Evolutionary conservation across 306 rosid genomes (phyloP).

Genomic region (Prunus mira): DNA sequence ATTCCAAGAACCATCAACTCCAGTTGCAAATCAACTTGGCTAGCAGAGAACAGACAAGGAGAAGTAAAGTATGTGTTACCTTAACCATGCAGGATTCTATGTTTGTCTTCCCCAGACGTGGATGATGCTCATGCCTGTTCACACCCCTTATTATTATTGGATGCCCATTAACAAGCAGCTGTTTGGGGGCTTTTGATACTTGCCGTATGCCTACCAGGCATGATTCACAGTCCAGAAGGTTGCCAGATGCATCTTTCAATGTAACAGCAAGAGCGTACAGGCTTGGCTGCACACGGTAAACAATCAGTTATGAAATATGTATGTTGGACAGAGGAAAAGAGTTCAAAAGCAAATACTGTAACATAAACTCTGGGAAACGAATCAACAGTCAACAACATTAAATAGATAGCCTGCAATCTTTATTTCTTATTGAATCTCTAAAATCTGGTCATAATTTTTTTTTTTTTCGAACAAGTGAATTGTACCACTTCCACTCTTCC

Average conservation of each 20-base stretch:
- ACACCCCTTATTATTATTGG: constrained; percentile 84
- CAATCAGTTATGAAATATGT: constrained; percentile 6
- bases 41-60: background rate
- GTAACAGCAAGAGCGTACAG: constrained; percentile 73
- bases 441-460: background rate
- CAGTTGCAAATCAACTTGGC: background rate
- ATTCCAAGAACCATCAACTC: constrained; percentile 18
- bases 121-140: constrained; percentile 98
- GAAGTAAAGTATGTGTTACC: constrained; percentile 38
- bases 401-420: background rate
- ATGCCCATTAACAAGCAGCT: constrained; percentile 84
- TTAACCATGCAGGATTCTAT: constrained; percentile 92
- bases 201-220: constrained; percentile 72
- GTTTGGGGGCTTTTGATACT: constrained; percentile 79
- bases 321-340: no score
- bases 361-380: background rate
- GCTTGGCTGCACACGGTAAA: constrained; percentile 59
- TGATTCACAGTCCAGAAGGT: constrained; percentile 78
- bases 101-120: constrained; percentile 88
- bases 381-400: background rate
- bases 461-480: no score
- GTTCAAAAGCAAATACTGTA: background rate
- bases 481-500: no score
- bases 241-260: constrained; percentile 72
- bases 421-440: background rate